Percentiles rank a stretch among this genome's conserved stretches.
These are phyloP conservation scores for Ustilaginoidea virens DNA, from an alignment of 2,329 filamentous ascomycete genomes.

Conservation along the genomic window DNA sequence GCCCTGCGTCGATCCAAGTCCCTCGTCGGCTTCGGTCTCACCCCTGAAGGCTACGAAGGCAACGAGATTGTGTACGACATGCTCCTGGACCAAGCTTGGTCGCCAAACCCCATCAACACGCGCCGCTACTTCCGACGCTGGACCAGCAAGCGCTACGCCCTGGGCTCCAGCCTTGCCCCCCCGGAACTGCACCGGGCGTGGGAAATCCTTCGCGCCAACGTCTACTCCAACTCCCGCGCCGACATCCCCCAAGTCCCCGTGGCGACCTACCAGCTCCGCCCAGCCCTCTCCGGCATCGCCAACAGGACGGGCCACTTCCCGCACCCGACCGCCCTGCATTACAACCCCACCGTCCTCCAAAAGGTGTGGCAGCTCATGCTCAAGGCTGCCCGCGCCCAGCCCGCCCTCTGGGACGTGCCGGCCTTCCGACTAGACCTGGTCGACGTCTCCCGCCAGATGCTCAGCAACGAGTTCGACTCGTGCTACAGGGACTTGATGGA, in stretches of 20 bases:
- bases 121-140: constrained; percentile 28
- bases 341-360: constrained; percentile 21
- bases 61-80: constrained; percentile 37
- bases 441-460: constrained; percentile 32
- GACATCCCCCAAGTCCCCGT: constrained; percentile 24
- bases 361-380: constrained; percentile 24
- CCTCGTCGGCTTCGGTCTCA: constrained; percentile 31
- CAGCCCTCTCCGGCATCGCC: constrained; percentile 23
- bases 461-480: constrained; percentile 28
- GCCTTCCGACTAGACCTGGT: constrained; percentile 30
- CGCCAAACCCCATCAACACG: constrained; percentile 24
- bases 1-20: constrained; percentile 24
- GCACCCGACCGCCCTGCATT: constrained; percentile 24
- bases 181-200: constrained; percentile 24
- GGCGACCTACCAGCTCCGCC: constrained; percentile 28
- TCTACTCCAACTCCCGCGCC: constrained; percentile 34
- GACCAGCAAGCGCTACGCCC: constrained; percentile 26
- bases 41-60: constrained; percentile 34
- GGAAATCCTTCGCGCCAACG: constrained; percentile 26
- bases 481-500: constrained; percentile 21
- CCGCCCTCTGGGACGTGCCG: constrained; percentile 22
- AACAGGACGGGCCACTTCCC: constrained; percentile 20
- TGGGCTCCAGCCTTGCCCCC: constrained; percentile 7
- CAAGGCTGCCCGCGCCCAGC: constrained; percentile 15
- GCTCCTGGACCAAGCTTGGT: constrained; percentile 35